Conservation (phyloP, 2,329 filamentous ascomycete genomes). For the Cucurbitaria berberidis region DNA sequence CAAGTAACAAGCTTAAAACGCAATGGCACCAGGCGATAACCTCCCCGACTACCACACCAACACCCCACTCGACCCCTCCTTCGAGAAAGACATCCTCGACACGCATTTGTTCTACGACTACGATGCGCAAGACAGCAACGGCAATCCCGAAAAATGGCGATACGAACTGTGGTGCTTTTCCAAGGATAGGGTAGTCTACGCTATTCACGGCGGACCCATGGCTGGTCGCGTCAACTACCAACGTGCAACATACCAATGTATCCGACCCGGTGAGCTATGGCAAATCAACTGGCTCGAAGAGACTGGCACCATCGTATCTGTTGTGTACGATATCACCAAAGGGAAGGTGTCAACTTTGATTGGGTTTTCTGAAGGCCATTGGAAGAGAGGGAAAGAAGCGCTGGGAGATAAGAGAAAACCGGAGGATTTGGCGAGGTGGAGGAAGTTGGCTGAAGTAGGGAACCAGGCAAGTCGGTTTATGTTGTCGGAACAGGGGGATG, state of each 20-base stretch:
- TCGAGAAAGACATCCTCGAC: constrained; percentile 60
- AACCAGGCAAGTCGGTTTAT: constrained; percentile 59
- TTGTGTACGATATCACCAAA: constrained; percentile 62
- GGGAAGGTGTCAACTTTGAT: constrained; percentile 60
- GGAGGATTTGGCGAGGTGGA: constrained; percentile 60
- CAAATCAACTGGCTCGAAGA: constrained; percentile 68
- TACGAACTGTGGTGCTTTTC: constrained; percentile 69
- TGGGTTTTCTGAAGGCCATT: constrained; percentile 62
- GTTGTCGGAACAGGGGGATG: constrained; percentile 61
- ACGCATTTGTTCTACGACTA: constrained; percentile 66
- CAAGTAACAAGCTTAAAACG: neutral
- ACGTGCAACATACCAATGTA: constrained; percentile 62
- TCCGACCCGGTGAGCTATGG: constrained; percentile 64
- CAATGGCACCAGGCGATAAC: constrained; percentile 31
- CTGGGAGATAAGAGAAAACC: constrained; percentile 63
- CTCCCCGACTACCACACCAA: constrained; percentile 38
- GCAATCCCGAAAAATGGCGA: constrained; percentile 64
- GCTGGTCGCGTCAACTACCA: constrained; percentile 58
- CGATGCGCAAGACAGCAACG: constrained; percentile 54
- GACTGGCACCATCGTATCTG: constrained; percentile 62
- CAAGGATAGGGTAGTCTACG: constrained; percentile 61
- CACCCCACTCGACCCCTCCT: constrained; percentile 41
- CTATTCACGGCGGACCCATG: constrained; percentile 66
- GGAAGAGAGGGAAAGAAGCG: constrained; percentile 58
- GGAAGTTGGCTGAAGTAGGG: constrained; percentile 56